Percentiles rank a stretch among this genome's conserved stretches.
These are phyloP conservation scores for Claviceps sp. DNA, from an alignment of 2,329 filamentous ascomycete species.

Conservation along the genomic window DNA sequence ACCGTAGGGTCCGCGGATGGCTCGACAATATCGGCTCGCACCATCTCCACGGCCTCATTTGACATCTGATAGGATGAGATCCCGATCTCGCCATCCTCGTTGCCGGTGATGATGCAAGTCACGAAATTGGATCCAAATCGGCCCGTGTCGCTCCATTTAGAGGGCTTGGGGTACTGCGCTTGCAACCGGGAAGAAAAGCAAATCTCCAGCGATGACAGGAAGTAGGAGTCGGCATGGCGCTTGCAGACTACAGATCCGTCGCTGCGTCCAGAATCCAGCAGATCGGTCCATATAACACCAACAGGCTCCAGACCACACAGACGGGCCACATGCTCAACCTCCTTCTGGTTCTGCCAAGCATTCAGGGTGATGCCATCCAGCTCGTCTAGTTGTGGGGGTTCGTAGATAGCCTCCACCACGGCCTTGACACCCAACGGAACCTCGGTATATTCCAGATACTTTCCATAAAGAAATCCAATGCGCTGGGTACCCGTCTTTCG, in stretches of 20 bases:
- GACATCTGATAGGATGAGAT: conserved; percentile 91
- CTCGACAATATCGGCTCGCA: conserved; percentile 85
- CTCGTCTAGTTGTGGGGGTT: conserved; percentile 84
- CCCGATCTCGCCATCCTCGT: conserved; percentile 75
- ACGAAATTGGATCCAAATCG: conserved; percentile 94
- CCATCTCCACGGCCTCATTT: conserved; percentile 94
- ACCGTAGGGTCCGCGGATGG: conserved; percentile 83
- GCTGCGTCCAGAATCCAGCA: conserved; percentile 66
- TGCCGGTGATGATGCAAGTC: conserved; percentile 89
- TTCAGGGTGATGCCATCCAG: conserved; percentile 74
- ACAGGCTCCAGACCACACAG: conserved; percentile 78
- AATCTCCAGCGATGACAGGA: conserved; percentile 82
- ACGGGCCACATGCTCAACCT: conserved; percentile 66
- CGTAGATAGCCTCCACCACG: conserved; percentile 92
- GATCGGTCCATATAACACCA: conserved; percentile 89
- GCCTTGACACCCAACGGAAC: conserved; percentile 92
- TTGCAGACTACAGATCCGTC: conserved; percentile 89
- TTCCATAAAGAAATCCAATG: conserved; percentile 81
- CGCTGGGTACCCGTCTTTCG: conserved; percentile 72
- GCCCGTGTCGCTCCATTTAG: conserved; percentile 94
- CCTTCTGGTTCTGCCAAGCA: conserved; percentile 73
- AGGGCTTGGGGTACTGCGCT: conserved; percentile 74
- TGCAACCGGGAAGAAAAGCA: conserved; percentile 80
- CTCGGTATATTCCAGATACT: conserved; percentile 80
- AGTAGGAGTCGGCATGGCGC: conserved; percentile 90